Evolutionary conservation across 805 yeast species (phyloP), one percentile per base, ranked within the genome.

Genomic region (Saccharomycopsis fermentans): DNA sequence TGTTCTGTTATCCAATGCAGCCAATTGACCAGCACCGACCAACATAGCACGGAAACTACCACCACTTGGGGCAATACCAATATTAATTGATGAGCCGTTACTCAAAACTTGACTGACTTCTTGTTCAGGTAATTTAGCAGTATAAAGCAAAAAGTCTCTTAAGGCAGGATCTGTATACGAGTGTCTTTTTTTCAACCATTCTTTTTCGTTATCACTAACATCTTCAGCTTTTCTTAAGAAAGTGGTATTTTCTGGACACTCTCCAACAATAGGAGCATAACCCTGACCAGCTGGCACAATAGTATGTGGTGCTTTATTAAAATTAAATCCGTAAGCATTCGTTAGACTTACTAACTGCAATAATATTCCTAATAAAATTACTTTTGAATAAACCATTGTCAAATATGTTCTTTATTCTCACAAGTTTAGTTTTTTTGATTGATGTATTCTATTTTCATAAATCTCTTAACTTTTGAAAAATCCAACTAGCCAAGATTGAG

Each of bases 21-120:
- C 75, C 21, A 90, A 72, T 68, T 83, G 82, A 37, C 96, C 96
- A 16, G 96, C 96, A 1, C 96, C 96, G 58, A 77, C 73, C 52
- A 90, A 72, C 88, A 90, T 87, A 32, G 96, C 95, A 61, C 97
- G 78, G 69, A 87, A 90, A 4, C 96, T 96, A 66, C 96, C 96
- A 52, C 96, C 96, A 14, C 88, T 78, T 63, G 84, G 82, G 4
- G 90, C 83, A 34, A 80, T 64, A 4, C 81, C 90, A 51, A 86
- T 74, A 56, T 77, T 74, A 58, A 79, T 73, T 9, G 74, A 71
- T 57, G 75, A 70, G 54, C 58, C 24, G 66, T 40, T 71, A 40
- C 75, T 67, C 37, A n/a, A 34, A 40, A 32, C 24, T 56, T 40
- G 36, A 32, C 56, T n/a, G 54, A 65, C 79, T 80, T 56, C 57